These are phyloP conservation scores for Nitzschia sp. DNA, from an alignment of 108 stramenopile species.

Conservation along the genomic window DNA sequence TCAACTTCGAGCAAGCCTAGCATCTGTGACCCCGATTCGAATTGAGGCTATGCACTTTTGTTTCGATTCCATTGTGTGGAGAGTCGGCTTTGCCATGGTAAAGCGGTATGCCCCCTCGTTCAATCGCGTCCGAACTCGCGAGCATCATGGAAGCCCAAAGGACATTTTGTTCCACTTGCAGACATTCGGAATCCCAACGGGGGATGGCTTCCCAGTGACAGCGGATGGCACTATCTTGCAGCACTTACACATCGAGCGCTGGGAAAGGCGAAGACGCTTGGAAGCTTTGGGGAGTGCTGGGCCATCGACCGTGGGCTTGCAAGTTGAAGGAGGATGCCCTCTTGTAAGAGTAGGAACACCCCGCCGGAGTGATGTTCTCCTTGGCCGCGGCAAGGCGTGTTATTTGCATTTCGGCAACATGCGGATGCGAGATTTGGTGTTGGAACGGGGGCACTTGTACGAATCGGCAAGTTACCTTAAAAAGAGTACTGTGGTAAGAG, in stretches of 20 bases:
- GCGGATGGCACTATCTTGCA: not conserved
- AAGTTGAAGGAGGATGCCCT: not conserved
- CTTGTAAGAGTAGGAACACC: not conserved
- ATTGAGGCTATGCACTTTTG: conserved; percentile 16
- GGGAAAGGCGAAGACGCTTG: not conserved
- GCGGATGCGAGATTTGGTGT: not conserved
- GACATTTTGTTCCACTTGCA: not conserved
- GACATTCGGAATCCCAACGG: conserved; percentile 8
- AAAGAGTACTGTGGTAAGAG: not conserved
- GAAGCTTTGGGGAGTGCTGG: not conserved
- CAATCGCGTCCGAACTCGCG: not conserved
- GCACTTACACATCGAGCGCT: not conserved
- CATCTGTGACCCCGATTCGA: not conserved
- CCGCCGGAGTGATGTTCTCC: conserved; percentile 6
- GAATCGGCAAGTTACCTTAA: not conserved
- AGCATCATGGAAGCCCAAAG: conserved; percentile 4
- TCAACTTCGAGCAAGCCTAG: not conserved
- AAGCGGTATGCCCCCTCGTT: not conserved
- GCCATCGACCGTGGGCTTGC: not conserved
- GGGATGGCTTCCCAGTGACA: not conserved
- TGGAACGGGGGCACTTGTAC: not conserved
- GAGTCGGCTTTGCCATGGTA: not conserved
- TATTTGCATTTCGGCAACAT: conserved; percentile 15
- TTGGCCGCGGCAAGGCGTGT: conserved; percentile 12
- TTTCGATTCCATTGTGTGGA: not conserved